Conservation (phyloP, 148 eudicot genomes). For the Persicaria maculosa region DNA sequence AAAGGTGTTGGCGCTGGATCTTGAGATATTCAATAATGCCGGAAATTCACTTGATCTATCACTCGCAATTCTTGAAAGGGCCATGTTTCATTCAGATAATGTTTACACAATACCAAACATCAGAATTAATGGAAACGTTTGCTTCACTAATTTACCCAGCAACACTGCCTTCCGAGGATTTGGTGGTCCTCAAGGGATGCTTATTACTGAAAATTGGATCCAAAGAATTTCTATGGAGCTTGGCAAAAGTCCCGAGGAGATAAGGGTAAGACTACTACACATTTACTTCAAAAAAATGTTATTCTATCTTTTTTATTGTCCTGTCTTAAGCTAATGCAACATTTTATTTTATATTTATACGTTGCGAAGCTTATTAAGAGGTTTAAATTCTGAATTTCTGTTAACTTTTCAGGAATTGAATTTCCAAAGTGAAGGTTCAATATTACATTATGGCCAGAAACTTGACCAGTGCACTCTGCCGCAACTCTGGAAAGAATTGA, state of each 20-base stretch:
- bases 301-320: not conserved
- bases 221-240: conserved; percentile 91
- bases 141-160: conserved; percentile 93
- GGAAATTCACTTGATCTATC: conserved; percentile 95
- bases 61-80: conserved; percentile 81
- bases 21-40: conserved; percentile 83
- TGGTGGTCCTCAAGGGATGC: conserved; percentile 99
- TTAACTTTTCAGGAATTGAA: conserved; percentile 61
- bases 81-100: conserved; percentile 94
- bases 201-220: conserved; percentile 92
- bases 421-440: conserved; percentile 67
- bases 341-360: conserved; percentile 3
- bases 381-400: not conserved
- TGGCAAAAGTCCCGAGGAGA: conserved; percentile 76
- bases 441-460: conserved; percentile 76
- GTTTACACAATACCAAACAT: conserved; percentile 90
- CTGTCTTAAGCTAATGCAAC: not conserved
- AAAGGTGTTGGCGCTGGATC: conserved; percentile 84
- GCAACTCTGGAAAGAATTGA: conserved; percentile 75
- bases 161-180: conserved; percentile 97
- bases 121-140: conserved; percentile 68
- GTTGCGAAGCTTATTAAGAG: too few relatives aligned
- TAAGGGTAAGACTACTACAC: conserved; percentile 45
- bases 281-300: not conserved
- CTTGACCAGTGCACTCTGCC: conserved; percentile 67